phyloP scores from a whole-genome alignment of 2,329 filamentous ascomycete genomes.

The Golovinomyces cichoracearum region DNA sequence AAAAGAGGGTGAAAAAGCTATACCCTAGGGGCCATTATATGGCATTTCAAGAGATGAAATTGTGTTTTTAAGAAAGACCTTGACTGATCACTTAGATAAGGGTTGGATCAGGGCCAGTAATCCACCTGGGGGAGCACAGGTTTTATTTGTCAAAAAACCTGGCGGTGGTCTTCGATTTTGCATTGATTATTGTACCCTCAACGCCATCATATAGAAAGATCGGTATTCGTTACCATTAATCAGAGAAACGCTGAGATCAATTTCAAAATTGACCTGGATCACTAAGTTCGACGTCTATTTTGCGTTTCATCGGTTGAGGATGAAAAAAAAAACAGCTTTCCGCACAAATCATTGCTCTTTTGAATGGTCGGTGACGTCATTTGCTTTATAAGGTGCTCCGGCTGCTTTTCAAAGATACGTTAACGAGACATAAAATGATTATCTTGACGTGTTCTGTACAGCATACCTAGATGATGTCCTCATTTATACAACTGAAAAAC shows the following conservation, averaged over 20 bases:
- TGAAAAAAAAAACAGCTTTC: not conserved
- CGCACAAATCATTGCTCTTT: not conserved
- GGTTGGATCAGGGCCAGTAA: not conserved
- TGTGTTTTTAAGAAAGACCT: not conserved
- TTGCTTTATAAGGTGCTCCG: no score
- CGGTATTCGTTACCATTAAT: not conserved
- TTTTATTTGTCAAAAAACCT: not conserved
- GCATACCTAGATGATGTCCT: not conserved
- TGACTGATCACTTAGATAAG: slow-evolving; percentile 1
- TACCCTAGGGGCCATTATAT: not conserved
- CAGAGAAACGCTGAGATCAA: not conserved
- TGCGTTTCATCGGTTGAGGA: not conserved
- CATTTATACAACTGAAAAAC: not conserved
- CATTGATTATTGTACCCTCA: not conserved
- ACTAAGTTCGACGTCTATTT: not conserved
- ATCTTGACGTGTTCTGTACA: not conserved
- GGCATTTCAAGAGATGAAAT: not conserved
- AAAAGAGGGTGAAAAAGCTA: not conserved
- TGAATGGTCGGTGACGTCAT: not conserved
- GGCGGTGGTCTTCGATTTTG: not conserved
- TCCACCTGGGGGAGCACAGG: not conserved
- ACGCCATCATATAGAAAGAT: not conserved
- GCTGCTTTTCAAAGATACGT: not conserved
- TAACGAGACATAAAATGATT: not conserved
- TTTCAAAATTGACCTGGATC: not conserved